A percentile compares a stretch with the other conserved stretches of the same genome.
Conservation (phyloP, 441 rosid species). For the Erysimum cheiri region DNA sequence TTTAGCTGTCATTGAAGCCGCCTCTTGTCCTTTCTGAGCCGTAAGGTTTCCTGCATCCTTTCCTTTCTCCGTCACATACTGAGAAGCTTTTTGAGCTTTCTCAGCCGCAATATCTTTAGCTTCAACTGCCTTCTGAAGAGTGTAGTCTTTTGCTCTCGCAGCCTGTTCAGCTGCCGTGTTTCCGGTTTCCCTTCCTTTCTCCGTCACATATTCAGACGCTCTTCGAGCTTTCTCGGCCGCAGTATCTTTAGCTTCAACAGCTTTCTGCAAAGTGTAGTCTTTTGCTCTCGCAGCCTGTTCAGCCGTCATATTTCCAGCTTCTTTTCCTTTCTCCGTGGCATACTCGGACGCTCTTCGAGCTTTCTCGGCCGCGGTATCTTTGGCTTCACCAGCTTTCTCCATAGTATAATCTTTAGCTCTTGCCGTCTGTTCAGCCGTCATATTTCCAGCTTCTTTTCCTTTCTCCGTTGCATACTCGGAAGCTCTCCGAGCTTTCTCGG, state of each 20-base stretch:
- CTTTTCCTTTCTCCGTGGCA: conserved; percentile 45
- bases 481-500: conserved; percentile 46
- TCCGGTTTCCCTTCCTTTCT: too few species aligned
- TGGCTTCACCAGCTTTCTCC: conserved; percentile 34
- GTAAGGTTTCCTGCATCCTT: conserved; percentile 47
- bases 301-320: too few species aligned
- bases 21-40: conserved; percentile 47
- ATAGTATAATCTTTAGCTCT: conserved; percentile 13
- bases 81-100: conserved; percentile 47
- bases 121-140: conserved; percentile 32
- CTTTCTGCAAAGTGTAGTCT: too few species aligned
- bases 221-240: too few species aligned
- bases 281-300: too few species aligned
- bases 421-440: background rate
- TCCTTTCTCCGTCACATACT: conserved; percentile 47
- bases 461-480: conserved; percentile 42
- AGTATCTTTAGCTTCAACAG: too few species aligned
- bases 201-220: too few species aligned
- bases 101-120: conserved; percentile 51
- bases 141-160: conserved; percentile 39
- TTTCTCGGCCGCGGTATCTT: conserved; percentile 21
- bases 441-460: conserved; percentile 22
- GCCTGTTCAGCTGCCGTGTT: conserved; percentile 32
- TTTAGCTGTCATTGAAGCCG: conserved; percentile 43
- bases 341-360: conserved; percentile 9